Percentiles rank a stretch among this genome's conserved stretches.
Evolutionary conservation across 352 stramenopile genomes (phyloP).

Genomic region (Phytophthora hybrid): DNA sequence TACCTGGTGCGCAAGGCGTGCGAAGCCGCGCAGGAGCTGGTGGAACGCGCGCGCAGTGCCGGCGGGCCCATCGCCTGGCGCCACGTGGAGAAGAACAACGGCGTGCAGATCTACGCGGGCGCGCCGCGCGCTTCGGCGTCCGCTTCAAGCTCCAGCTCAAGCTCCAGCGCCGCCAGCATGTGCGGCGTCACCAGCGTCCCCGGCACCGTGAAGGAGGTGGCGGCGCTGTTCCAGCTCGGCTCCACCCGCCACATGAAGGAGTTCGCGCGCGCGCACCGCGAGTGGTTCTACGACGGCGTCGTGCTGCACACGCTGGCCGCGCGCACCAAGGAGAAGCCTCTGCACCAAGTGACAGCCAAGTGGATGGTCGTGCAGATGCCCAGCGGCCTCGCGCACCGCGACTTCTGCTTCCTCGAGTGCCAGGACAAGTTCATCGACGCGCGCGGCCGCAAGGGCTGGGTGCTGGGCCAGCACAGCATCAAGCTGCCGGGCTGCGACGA

Average conservation of each 20-base stretch:
- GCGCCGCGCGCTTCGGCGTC: constrained; percentile 45
- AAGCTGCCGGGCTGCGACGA: constrained; percentile 82
- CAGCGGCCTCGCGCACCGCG: constrained; percentile 66
- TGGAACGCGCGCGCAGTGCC: constrained; percentile 69
- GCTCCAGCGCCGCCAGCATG: constrained; percentile 58
- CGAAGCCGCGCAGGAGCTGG: constrained; percentile 80
- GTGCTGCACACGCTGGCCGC: constrained; percentile 75
- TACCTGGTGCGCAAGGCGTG: constrained; percentile 87
- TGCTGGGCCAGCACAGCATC: constrained; percentile 87
- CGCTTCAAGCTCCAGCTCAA: not conserved
- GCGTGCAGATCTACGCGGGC: constrained; percentile 81
- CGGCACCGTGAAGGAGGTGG: constrained; percentile 75
- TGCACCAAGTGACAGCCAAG: constrained; percentile 88
- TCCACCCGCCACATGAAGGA: constrained; percentile 79
- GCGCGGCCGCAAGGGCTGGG: constrained; percentile 80
- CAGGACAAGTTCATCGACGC: constrained; percentile 91
- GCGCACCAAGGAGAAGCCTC: constrained; percentile 74
- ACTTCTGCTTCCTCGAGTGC: constrained; percentile 86
- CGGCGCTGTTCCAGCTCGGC: constrained; percentile 71
- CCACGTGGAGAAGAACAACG: constrained; percentile 79
- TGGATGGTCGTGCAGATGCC: constrained; percentile 76
- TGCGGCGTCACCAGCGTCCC: constrained; percentile 84
- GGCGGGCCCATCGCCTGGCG: constrained; percentile 77
- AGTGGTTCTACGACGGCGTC: constrained; percentile 78
- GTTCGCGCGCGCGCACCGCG: constrained; percentile 59